These are phyloP conservation scores for Suillus cothurnatus DNA, from an alignment of 768 basidiomycete species.

Conservation along the genomic window DNA sequence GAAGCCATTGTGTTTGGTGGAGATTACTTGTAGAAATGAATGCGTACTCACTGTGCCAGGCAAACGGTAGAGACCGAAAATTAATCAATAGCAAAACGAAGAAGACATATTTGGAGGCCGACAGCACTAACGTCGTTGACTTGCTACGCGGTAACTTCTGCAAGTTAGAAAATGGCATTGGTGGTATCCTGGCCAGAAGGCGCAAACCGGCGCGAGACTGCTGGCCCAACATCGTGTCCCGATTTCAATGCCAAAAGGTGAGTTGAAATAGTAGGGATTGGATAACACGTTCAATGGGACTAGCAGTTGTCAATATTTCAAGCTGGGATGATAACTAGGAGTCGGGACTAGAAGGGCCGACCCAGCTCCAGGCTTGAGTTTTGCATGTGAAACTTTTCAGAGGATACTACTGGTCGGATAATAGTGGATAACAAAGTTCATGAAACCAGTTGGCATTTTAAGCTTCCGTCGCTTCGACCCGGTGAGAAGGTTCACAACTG, in stretches of 20 bases:
- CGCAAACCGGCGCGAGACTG: background rate
- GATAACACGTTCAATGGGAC: background rate
- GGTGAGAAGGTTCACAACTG: background rate
- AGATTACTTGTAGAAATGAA: background rate
- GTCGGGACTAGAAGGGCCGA: background rate
- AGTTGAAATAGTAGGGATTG: background rate
- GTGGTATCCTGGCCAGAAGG: slow-evolving; percentile 3
- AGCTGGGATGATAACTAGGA: background rate
- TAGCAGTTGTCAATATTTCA: background rate
- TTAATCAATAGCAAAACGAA: slow-evolving; percentile 58
- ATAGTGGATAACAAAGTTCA: background rate
- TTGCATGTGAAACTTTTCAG: background rate
- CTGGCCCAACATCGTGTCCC: background rate
- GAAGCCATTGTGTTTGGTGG: background rate
- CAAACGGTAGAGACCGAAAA: slow-evolving; percentile 59
- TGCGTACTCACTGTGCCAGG: slow-evolving; percentile 65
- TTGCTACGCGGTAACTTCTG: background rate
- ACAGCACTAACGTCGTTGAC: background rate
- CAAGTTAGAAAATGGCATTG: background rate
- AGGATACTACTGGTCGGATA: background rate
- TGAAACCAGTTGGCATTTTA: background rate
- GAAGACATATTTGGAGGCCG: slow-evolving; percentile 48
- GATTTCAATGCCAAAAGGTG: background rate
- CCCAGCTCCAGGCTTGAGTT: background rate
- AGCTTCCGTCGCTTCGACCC: background rate